Evolutionary conservation across 2,329 filamentous ascomycete genomes (phyloP).

Genomic region (Penicillium sp.): DNA sequence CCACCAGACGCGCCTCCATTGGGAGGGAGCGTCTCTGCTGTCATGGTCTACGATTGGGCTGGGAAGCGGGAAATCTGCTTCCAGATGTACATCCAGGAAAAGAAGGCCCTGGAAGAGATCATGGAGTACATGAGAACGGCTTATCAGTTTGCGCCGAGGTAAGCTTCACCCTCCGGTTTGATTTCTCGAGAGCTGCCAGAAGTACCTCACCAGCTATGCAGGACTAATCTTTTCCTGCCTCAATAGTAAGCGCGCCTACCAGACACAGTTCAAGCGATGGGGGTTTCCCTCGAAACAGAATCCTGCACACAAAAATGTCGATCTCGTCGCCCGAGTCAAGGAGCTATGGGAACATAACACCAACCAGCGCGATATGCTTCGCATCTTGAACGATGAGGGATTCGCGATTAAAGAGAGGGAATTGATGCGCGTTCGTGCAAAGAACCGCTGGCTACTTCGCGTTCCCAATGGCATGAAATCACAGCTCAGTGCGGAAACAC

Average conservation of each 20-base stretch:
- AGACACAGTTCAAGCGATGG: conserved; percentile 79
- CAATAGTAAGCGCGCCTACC: conserved; percentile 72
- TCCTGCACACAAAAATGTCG: conserved; percentile 71
- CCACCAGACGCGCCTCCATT: conserved; percentile 36
- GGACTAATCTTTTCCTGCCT: conserved; percentile 3
- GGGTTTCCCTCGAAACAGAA: conserved; percentile 77
- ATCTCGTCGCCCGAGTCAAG: conserved; percentile 71
- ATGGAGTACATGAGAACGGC: conserved; percentile 71
- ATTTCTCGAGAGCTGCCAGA: conserved; percentile 6
- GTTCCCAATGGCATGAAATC: conserved; percentile 64
- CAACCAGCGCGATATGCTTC: conserved; percentile 74
- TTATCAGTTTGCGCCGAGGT: conserved; percentile 75
- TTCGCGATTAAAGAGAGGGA: conserved; percentile 75
- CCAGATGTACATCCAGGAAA: conserved; percentile 78
- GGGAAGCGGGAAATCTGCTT: conserved; percentile 70
- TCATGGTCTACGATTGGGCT: conserved; percentile 68
- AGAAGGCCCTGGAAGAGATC: conserved; percentile 74
- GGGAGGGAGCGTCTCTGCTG: conserved; percentile 34
- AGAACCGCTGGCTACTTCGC: conserved; percentile 71
- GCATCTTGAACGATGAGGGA: conserved; percentile 72
- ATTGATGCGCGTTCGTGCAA: conserved; percentile 70
- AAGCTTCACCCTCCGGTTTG: conserved; percentile 37
- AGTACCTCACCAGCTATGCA: background rate
- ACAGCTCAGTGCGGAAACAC: conserved; percentile 39
- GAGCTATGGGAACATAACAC: conserved; percentile 80